phyloP scores from a whole-genome alignment of 352 stramenopile genomes.

The Aphanomyces astaci region DNA sequence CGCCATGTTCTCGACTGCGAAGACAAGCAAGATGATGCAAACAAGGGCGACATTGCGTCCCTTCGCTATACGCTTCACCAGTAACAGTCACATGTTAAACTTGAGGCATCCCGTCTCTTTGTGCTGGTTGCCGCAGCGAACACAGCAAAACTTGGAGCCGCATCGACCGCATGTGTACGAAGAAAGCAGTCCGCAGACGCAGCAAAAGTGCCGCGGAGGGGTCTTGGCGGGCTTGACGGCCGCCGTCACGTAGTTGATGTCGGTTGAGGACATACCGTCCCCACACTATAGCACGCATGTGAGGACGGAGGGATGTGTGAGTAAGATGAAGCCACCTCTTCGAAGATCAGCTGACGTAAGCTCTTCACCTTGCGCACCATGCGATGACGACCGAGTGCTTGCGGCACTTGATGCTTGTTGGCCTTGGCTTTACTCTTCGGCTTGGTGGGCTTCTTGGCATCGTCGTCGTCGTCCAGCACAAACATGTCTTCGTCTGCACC shows the following conservation, averaged over 20 bases:
- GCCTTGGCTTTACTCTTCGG: constrained; percentile 26
- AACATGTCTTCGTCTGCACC: constrained; percentile 42
- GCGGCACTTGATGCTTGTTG: not conserved
- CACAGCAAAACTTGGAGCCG: constrained; percentile 71
- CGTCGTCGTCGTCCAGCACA: constrained; percentile 39
- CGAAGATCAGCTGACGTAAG: constrained; percentile 79
- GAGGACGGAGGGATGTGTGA: too few species aligned
- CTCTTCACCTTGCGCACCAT: constrained; percentile 78
- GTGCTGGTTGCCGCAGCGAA: constrained; percentile 78
- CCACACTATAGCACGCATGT: not conserved
- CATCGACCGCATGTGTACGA: constrained; percentile 71
- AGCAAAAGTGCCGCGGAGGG: constrained; percentile 76
- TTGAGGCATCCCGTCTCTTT: constrained; percentile 88
- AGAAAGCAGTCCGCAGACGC: constrained; percentile 76
- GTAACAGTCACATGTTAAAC: constrained; percentile 46
- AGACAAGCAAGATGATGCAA: not conserved
- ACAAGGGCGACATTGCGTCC: not conserved
- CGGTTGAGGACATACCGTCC: constrained; percentile 21
- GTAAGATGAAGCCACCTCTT: constrained; percentile 47
- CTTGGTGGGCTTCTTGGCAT: constrained; percentile 38
- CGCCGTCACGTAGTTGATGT: constrained; percentile 64
- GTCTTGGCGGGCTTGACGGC: constrained; percentile 46
- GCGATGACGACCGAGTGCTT: not conserved
- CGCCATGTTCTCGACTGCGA: constrained; percentile 55
- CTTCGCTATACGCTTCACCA: constrained; percentile 7